Conservation (phyloP, 1,284 basidiomycete genomes). For the Cryptococcus hybrid region DNA sequence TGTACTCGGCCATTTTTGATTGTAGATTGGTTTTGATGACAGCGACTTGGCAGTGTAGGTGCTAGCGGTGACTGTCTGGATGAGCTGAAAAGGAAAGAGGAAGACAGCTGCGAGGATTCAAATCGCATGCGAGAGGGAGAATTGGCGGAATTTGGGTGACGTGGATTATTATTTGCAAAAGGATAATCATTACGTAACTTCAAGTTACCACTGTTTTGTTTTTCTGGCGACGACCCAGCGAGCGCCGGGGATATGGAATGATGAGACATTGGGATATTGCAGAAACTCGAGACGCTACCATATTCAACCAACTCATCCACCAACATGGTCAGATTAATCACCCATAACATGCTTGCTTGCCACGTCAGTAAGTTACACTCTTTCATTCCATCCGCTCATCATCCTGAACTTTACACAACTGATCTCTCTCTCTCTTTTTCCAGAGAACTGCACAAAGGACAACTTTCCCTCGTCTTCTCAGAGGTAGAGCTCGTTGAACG, state of each 20-base stretch:
- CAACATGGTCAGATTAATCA: conserved; percentile 87
- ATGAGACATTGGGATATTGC: too few species aligned
- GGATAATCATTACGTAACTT: too few species aligned
- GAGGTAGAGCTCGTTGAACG: conserved; percentile 79
- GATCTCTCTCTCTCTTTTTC: neutral
- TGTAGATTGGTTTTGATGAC: conserved; percentile 15
- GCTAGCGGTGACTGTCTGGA: conserved; percentile 18
- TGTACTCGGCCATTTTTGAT: conserved; percentile 94
- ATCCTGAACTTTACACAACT: neutral
- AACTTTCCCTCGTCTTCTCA: conserved; percentile 85
- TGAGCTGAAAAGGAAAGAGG: neutral
- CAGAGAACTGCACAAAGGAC: conserved; percentile 79
- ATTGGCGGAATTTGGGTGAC: too few species aligned
- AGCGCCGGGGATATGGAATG: too few species aligned
- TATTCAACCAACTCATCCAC: neutral
- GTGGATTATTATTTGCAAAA: too few species aligned
- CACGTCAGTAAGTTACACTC: conserved; percentile 62
- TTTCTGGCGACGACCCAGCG: too few species aligned
- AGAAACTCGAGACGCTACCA: too few species aligned
- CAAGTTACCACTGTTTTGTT: too few species aligned
- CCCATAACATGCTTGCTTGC: conserved; percentile 95
- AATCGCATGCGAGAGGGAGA: neutral
- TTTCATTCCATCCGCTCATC: neutral
- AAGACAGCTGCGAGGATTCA: neutral
- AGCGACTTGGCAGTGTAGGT: conserved; percentile 25